Base-by-base conservation (phyloP, 2,329 filamentous ascomycete species). In the Aspergillus sp. region DNA sequence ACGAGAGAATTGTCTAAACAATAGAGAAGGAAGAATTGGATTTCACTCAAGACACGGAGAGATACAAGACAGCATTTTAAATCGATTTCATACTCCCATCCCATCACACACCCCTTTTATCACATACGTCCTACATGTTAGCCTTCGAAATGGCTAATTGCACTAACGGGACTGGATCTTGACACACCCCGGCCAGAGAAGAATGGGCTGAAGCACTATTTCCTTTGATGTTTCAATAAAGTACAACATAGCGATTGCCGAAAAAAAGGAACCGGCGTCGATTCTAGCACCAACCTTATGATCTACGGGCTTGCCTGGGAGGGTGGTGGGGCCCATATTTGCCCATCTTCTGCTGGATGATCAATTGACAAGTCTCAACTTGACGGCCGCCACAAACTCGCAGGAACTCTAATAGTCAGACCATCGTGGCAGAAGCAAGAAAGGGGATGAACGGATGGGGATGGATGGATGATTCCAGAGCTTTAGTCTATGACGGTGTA, bases 301-400 rank as follows among this genome's bases (percentile, higher is more conserved):
- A 19, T 19, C 19, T 19, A 19, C 19, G 19, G 19, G 19, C 31
- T 32, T 32, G 33, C 33, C 19, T 35, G 33, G 19, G 19, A 19
- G 19, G 19, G 19, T 19, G 19, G 19, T 19, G 19, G 19, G 19
- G 4, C 19, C 19, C 19, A 19, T 19, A 19, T 19, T 19, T 19
- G 19, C 19, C 19, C 19, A 19, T 19, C 19, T 19, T 19, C 19
- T 19, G 19, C 30, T 38, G 33, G 47, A 39, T 45, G 42, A 44
- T 48, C 45, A 47, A 46, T 47, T 42, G 46, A 51, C 44, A 29
- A 44, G 47, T 50, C 52, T 45, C 34, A 49, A 45, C 27, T 12
- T 5, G 5, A 19, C 27, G 19, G 19, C 19, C 19, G 19, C 19
- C 19, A 19, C 19, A 2, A 19, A 7, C 11, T 27, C 35, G 35